Conservation (phyloP, 1,284 basidiomycete genomes). For the Bondarzewia mesenterica region DNA sequence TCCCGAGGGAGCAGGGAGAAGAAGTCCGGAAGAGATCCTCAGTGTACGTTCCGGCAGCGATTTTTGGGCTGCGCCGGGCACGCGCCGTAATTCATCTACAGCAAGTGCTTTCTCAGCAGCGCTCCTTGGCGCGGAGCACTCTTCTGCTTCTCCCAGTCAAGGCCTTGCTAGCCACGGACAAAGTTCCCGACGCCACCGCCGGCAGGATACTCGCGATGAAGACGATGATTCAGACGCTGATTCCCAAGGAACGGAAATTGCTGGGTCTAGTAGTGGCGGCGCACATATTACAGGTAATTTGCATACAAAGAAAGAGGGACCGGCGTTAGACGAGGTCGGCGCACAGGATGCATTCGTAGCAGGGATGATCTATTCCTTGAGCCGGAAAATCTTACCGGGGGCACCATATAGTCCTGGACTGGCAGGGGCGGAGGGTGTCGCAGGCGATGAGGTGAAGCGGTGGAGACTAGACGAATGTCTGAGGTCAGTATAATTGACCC, state of each 20-base stretch:
- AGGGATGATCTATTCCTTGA: constrained; percentile 73
- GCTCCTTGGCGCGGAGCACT: constrained; percentile 15
- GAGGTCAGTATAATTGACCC: constrained; percentile 32
- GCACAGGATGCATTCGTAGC: constrained; percentile 74
- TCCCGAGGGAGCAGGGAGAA: not conserved
- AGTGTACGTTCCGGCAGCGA: constrained; percentile 70
- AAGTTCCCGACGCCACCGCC: constrained; percentile 4
- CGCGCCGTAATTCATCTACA: constrained; percentile 32
- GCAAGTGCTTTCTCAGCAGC: constrained; percentile 47
- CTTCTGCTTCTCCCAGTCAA: not conserved
- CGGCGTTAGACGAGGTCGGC: constrained; percentile 55
- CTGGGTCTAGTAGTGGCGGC: constrained; percentile 8
- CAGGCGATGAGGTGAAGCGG: constrained; percentile 24
- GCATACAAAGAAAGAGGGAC: constrained; percentile 18
- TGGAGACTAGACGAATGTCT: constrained; percentile 75
- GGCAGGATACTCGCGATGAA: constrained; percentile 10
- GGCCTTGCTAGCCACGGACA: not conserved
- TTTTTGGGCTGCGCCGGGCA: constrained; percentile 59
- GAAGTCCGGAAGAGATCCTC: constrained; percentile 18
- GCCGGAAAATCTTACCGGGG: constrained; percentile 57
- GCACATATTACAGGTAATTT: not conserved
- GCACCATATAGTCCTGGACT: constrained; percentile 59
- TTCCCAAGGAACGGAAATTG: constrained; percentile 49
- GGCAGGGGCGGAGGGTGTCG: constrained; percentile 26
- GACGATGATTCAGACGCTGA: constrained; percentile 27